Percentiles rank a stretch among this genome's conserved stretches.
Evolutionary conservation across 768 basidiomycete species (phyloP).

Genomic region (Galerina sulciceps): DNA sequence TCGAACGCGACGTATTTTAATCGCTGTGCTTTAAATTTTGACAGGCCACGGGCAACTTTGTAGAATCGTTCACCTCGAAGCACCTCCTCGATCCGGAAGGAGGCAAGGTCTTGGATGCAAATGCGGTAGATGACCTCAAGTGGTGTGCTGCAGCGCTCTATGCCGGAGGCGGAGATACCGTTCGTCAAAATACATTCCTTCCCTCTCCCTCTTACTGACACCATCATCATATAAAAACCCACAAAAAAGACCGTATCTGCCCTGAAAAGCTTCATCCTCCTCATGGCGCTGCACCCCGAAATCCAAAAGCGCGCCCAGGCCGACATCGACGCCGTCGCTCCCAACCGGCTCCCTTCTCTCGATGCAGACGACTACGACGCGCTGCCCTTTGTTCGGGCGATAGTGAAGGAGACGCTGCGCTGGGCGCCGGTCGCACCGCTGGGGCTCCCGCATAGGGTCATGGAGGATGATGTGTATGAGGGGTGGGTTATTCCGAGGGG

Average conservation of each 20-base stretch:
- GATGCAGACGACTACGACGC: constrained; percentile 32
- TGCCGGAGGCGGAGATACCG: constrained; percentile 43
- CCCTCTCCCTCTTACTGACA: not conserved
- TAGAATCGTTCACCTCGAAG: constrained; percentile 35
- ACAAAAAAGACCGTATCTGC: constrained; percentile 37
- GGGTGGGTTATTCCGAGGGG: constrained; percentile 39
- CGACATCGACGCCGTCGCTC: constrained; percentile 41
- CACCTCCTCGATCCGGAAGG: constrained; percentile 32
- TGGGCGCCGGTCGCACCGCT: constrained; percentile 36
- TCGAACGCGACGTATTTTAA: not conserved
- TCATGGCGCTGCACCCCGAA: constrained; percentile 42
- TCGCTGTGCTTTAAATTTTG: not conserved
- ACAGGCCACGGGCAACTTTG: constrained; percentile 9
- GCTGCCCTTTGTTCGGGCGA: constrained; percentile 39
- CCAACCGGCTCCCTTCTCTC: constrained; percentile 35
- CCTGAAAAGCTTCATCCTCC: constrained; percentile 39
- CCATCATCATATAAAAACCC: too few relatives aligned
- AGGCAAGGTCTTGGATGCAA: constrained; percentile 21
- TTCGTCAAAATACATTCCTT: constrained; percentile 26
- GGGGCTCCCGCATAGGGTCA: constrained; percentile 30
- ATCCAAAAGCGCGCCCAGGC: constrained; percentile 40
- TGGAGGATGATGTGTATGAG: constrained; percentile 35
- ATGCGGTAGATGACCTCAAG: constrained; percentile 31
- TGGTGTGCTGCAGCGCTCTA: constrained; percentile 34
- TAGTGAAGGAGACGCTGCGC: constrained; percentile 43